Conservation (phyloP, 2,329 filamentous ascomycete species). For the Harringtonia lauricola region DNA sequence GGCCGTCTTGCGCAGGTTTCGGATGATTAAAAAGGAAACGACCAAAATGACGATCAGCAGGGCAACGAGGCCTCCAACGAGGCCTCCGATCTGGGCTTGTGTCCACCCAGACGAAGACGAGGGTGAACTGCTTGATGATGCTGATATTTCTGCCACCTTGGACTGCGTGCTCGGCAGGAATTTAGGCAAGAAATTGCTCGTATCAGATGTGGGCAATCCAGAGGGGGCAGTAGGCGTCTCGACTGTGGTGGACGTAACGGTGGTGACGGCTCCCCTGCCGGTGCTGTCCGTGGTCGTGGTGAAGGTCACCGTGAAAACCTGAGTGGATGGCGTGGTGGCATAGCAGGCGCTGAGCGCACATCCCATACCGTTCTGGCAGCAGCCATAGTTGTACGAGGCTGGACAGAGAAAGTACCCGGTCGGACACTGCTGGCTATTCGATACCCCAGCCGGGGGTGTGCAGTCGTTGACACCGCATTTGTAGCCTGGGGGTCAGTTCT, state of each 20-base stretch:
- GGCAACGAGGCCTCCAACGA: slow-evolving; percentile 38
- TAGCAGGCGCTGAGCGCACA: slow-evolving; percentile 39
- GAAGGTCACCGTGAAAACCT: slow-evolving; percentile 29
- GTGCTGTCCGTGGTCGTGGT: slow-evolving; percentile 31
- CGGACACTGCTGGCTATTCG: slow-evolving; percentile 30
- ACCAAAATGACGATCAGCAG: slow-evolving; percentile 36
- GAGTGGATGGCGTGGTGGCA: slow-evolving; percentile 31
- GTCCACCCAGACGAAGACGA: slow-evolving; percentile 20
- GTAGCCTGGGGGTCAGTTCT: slow-evolving; percentile 20
- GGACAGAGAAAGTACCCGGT: slow-evolving; percentile 36
- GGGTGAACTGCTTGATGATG: slow-evolving; percentile 7
- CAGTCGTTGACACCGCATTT: slow-evolving; percentile 31
- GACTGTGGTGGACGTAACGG: slow-evolving; percentile 26
- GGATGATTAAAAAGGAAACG: slow-evolving; percentile 36
- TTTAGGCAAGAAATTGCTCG: slow-evolving; percentile 23
- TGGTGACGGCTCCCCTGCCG: slow-evolving; percentile 26
- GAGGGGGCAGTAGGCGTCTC: slow-evolving; percentile 25
- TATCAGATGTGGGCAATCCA: slow-evolving; percentile 14
- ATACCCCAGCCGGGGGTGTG: slow-evolving; percentile 28
- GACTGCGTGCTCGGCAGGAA: slow-evolving; percentile 31
- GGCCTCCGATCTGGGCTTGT: slow-evolving; percentile 35
- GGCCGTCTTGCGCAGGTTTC: slow-evolving; percentile 35
- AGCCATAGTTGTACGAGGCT: slow-evolving; percentile 37
- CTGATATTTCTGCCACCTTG: slow-evolving; percentile 26
- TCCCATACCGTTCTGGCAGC: slow-evolving; percentile 37